Evolutionary conservation across 164 flowering plant species (phyloP), one percentile per base, ranked within the genome.

Genomic region (Paratinospora sagittata): DNA sequence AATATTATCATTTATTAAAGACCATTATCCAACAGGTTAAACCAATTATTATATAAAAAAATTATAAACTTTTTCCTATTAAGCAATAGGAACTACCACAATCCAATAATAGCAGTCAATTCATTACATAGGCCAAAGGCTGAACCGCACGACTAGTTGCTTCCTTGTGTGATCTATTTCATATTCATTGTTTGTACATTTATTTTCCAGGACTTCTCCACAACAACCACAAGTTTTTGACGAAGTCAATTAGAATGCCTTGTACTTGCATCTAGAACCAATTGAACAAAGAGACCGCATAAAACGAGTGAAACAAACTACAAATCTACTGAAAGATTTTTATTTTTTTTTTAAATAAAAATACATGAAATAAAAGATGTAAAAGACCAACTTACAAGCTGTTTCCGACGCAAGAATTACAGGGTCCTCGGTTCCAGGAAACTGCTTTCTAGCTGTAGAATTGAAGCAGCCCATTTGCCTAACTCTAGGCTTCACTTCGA

Each of bases 341-440:
- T n/a, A n/a, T n/a, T n/a, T n/a, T n/a, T n/a, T n/a, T n/a, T n/a
- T n/a, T n/a, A n/a, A n/a, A n/a, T n/a, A n/a, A n/a, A 52, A 52
- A 30, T 9, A 5, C 8, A 55, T 55, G 24, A 19, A 55, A 55
- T 6, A 52, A 30, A 52, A 43, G 47, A 43, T 43, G 12, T 43
- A 14, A n/a, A 1, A 1, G 34, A 55, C 24, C 26, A 55, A 80
- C 97, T 88, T 82, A 95, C 98, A 95, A 70, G 98, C 91, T 55
- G 98, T 95, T 81, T 92, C 89, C 0, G 97, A 86, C 27, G 98
- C 92, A 3, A 95, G 97, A 33, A 19, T 26, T 6, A 88, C 84
- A 3, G 98, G 98, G 69, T 92, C 89, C 78, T 95, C 97, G 34
- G 85, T 78, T 69, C 94, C 97, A 27, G 89, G 96, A 73, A 70